Conservation (phyloP, 2,329 filamentous ascomycete species). For the Epichloe sibirici region DNA sequence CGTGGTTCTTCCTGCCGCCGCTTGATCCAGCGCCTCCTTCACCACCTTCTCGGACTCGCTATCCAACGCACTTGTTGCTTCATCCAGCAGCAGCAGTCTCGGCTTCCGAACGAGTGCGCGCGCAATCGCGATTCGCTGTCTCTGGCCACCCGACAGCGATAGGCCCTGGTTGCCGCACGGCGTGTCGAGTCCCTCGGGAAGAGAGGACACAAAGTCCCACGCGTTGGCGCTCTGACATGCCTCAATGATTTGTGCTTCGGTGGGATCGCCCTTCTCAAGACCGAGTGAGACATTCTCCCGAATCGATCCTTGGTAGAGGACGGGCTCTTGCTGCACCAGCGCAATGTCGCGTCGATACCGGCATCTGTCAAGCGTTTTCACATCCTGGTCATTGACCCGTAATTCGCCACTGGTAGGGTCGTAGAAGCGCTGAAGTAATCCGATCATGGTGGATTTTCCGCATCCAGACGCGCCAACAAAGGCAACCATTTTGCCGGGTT, state of each 20-base stretch:
- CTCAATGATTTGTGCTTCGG: constrained; percentile 28
- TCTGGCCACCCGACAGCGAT: constrained; percentile 59
- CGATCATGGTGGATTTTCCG: constrained; percentile 49
- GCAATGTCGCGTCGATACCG: constrained; percentile 23
- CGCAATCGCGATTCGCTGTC: constrained; percentile 62
- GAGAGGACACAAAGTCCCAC: constrained; percentile 40
- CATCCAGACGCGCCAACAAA: constrained; percentile 46
- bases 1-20: constrained; percentile 34
- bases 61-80: constrained; percentile 55
- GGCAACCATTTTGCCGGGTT: constrained; percentile 36
- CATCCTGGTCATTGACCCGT: constrained; percentile 17
- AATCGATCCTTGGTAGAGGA: constrained; percentile 37
- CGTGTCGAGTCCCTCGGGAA: constrained; percentile 50
- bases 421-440: constrained; percentile 34
- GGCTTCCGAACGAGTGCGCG: constrained; percentile 57
- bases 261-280: constrained; percentile 16
- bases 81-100: constrained; percentile 56
- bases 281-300: constrained; percentile 45
- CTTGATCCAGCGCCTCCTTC: constrained; percentile 45
- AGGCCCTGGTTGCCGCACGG: constrained; percentile 54
- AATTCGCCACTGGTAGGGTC: constrained; percentile 21
- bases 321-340: constrained; percentile 29
- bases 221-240: constrained; percentile 44
- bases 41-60: constrained; percentile 54
- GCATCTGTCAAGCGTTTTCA: constrained; percentile 17